Evolutionary conservation across 345 rosid genomes (phyloP).

Genomic region (Linum trigynum): DNA sequence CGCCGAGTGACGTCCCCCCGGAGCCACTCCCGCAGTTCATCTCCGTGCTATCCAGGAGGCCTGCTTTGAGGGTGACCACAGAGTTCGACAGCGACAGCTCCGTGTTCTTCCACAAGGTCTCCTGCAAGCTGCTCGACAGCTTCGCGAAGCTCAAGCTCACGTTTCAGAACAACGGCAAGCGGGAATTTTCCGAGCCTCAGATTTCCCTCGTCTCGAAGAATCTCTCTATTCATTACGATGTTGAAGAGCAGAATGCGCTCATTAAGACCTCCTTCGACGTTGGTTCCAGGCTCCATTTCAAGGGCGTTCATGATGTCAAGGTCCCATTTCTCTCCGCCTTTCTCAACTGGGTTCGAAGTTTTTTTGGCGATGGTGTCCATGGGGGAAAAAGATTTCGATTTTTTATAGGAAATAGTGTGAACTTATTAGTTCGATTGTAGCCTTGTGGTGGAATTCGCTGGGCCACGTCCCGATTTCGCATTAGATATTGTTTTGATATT

Average conservation of each 20-base stretch:
- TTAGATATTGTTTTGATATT: no score
- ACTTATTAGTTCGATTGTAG: no score
- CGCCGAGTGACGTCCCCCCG: slow-evolving; percentile 5
- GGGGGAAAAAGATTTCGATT: no score
- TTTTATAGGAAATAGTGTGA: no score
- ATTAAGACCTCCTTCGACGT: slow-evolving; percentile 46
- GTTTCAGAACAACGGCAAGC: slow-evolving; percentile 52
- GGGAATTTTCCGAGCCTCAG: slow-evolving; percentile 61
- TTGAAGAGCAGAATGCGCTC: slow-evolving; percentile 55
- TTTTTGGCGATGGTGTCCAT: neutral
- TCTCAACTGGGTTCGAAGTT: neutral
- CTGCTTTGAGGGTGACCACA: slow-evolving; percentile 59
- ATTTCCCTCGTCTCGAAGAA: slow-evolving; percentile 59
- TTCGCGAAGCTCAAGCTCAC: slow-evolving; percentile 74
- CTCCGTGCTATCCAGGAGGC: slow-evolving; percentile 29
- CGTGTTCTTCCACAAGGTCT: slow-evolving; percentile 60
- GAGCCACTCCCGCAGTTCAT: slow-evolving; percentile 17
- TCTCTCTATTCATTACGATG: slow-evolving; percentile 60
- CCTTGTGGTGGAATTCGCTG: no score
- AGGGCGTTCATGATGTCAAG: slow-evolving; percentile 72
- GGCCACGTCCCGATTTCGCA: no score
- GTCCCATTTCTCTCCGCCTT: slow-evolving; percentile 16
- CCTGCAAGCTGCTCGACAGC: slow-evolving; percentile 70
- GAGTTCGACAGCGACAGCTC: slow-evolving; percentile 86
- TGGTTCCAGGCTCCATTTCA: slow-evolving; percentile 62